Evolutionary conservation across 225 moss, liverwort and hornwort species (phyloP), one percentile per base, ranked within the genome.

Genomic region (Physcomitrellopsis africana): DNA sequence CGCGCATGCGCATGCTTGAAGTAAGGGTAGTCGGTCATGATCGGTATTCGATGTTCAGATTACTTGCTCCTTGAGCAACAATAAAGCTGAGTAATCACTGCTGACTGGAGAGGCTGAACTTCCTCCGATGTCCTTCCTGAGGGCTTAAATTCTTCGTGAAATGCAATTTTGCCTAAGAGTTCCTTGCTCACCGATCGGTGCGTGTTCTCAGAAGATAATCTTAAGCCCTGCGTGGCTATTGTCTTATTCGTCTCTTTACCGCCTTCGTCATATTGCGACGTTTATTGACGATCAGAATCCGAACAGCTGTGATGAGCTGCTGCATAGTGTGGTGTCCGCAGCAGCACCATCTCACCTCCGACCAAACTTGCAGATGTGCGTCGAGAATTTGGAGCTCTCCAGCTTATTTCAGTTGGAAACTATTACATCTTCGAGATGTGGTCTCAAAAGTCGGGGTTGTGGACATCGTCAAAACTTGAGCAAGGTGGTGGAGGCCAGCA

Each of bases 301-400:
- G 3, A 37, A 37, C n/a, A 0, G 61, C 27, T 13, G 11, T 63
- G 1, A 78, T 3, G 20, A 81, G 52, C 8, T 81, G 72, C 41
- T 71, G 58, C 0, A 12, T 67, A 11, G 81, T 78, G 20, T 78
- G 63, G 0, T 17, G 51, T 49, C 81, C 22, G 0, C 78, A 85
- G 0, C 68, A 75, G 58, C 78, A 85, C 57, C 51, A 53, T 45
- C 68, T 72, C 53, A 5, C 16, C 1, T 72, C 63, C 5, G 75
- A 78, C 84, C 81, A 32, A 81, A 85, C 23, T 85, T 81, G 58
- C 84, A 84, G 57, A 87, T 65, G 19, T 87, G 87, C 2, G 68
- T 72, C 9, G 81, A 80, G 7, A 80, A 63, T 72, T 83, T 77
- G 65, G 71, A 83, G 51, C 58, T 78, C 51, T 80, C 82, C 9